Percentiles rank a stretch among this genome's conserved stretches.
phyloP scores from a whole-genome alignment of 1,139 yeast genomes.

The Geotrichum citri-aurantii region DNA sequence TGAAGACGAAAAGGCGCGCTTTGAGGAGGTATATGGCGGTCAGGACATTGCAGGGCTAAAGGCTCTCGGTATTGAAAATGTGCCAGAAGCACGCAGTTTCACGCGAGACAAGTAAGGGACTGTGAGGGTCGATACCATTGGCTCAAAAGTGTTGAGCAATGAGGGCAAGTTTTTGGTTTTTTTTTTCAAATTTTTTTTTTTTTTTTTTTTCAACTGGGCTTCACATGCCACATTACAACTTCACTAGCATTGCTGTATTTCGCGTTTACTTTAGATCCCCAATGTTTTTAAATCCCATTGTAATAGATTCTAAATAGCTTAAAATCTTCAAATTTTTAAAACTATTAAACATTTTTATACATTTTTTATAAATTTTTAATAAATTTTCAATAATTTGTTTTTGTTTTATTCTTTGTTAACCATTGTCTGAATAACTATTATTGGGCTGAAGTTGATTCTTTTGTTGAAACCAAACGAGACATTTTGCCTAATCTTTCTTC shows the following conservation, averaged over 20 bases:
- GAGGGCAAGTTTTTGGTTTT: too few relatives aligned
- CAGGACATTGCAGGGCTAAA: conserved; percentile 9
- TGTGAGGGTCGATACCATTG: too few relatives aligned
- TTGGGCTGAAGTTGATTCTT: not conserved
- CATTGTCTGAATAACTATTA: not conserved
- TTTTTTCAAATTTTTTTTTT: too few relatives aligned
- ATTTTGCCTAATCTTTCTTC: not conserved
- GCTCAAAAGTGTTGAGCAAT: too few relatives aligned
- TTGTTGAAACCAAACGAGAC: not conserved
- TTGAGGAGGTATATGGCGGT: conserved; percentile 29
- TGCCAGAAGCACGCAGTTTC: conserved; percentile 3
- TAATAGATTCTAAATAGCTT: not conserved
- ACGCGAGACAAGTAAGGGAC: not conserved
- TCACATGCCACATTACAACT: not conserved
- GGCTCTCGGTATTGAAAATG: conserved; percentile 1
- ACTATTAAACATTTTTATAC: too few relatives aligned
- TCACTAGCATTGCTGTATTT: not conserved
- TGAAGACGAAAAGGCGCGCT: conserved; percentile 25
- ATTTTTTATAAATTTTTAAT: too few relatives aligned
- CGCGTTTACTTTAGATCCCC: not conserved
- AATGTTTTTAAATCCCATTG: not conserved
- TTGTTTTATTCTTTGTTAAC: too few relatives aligned
- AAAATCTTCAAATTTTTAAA: too few relatives aligned
- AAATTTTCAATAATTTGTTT: too few relatives aligned
- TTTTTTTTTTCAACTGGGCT: too few relatives aligned